phyloP scores from a whole-genome alignment of 1,139 yeast genomes.

The Sugiyamaella castrensis region DNA sequence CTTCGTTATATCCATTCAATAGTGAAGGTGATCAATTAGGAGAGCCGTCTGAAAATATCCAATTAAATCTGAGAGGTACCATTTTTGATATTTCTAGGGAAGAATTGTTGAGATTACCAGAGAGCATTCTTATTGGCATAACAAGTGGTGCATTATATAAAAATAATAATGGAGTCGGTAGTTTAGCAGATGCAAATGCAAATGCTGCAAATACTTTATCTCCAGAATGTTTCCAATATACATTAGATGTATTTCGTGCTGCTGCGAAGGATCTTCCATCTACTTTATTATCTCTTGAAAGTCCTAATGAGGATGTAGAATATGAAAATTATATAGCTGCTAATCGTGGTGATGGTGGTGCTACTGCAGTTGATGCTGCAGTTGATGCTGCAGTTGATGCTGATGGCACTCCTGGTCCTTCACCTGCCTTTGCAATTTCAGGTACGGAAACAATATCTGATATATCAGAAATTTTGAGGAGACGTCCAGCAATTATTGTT shows the following conservation, averaged over 20 bases:
- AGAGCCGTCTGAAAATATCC: constrained; percentile 32
- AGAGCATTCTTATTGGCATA: constrained; percentile 79
- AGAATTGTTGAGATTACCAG: constrained; percentile 88
- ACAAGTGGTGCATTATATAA: constrained; percentile 76
- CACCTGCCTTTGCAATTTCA: neutral
- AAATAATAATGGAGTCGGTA: constrained; percentile 52
- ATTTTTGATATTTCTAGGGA: constrained; percentile 74
- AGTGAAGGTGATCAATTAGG: constrained; percentile 18
- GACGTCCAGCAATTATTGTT: constrained; percentile 88
- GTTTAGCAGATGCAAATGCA: constrained; percentile 15
- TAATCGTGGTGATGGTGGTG: neutral
- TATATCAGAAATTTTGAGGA: constrained; percentile 56
- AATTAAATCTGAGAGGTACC: constrained; percentile 52
- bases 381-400: neutral
- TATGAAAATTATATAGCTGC: constrained; percentile 1
- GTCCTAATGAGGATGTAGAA: constrained; percentile 10
- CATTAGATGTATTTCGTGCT: constrained; percentile 59
- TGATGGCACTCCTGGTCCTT: neutral
- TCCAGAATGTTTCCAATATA: constrained; percentile 80
- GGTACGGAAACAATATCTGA: constrained; percentile 20
- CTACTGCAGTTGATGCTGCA: neutral
- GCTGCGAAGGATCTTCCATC: constrained; percentile 38
- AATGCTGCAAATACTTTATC: constrained; percentile 55
- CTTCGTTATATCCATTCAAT: constrained; percentile 11
- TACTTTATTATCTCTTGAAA: constrained; percentile 15